Evolutionary conservation across 306 rosid genomes (phyloP), one percentile per base, ranked within the genome.

Genomic region (Phaseolus lunatus): DNA sequence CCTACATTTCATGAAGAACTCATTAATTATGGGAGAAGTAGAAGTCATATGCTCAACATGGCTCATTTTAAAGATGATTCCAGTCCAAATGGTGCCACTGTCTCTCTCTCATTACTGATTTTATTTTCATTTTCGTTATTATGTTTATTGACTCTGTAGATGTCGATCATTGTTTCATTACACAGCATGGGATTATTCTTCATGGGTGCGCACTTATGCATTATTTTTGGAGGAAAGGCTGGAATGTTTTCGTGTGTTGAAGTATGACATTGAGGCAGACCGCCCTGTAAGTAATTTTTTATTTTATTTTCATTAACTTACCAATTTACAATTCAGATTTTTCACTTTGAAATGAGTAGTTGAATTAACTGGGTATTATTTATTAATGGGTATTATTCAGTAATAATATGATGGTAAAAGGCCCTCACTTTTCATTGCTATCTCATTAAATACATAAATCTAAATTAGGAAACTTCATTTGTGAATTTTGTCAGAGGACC

Each of bases 11-110:
- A 90, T 23, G 99, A 96, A 85, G 99, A 96, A 80, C 94, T 96
- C 72, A 90, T 93, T 47, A 93, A 96, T 77, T 96, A 93, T 91
- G 98, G 97, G 45, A 93, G 94, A 91, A 91, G 96, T 83, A 88
- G 97, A 85, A 93, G 89, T 82, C 99, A 93, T 85, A 96, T 96
- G 99, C 99, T 96, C 84, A 96, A 96, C 85, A 85, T 96, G 87
- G 72, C 99, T 76, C 99, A 96, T 89, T 96, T 96, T 80, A 96
- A 96, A 80, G 99, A 96, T 58, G 99, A 96, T 82, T 96, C 99
- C 54, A 92, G 99, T 80, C 93, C 99, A 84, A 89, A 91, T 80
- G 99, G 99, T 96, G 85, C 80, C 44, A 35, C 26, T 35, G 31
- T 23, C 72, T 53, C 80, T 76, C 50, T 81, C 70, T 26, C 43